phyloP scores from a whole-genome alignment of 805 yeast species.

The Myxozyma udenii region DNA sequence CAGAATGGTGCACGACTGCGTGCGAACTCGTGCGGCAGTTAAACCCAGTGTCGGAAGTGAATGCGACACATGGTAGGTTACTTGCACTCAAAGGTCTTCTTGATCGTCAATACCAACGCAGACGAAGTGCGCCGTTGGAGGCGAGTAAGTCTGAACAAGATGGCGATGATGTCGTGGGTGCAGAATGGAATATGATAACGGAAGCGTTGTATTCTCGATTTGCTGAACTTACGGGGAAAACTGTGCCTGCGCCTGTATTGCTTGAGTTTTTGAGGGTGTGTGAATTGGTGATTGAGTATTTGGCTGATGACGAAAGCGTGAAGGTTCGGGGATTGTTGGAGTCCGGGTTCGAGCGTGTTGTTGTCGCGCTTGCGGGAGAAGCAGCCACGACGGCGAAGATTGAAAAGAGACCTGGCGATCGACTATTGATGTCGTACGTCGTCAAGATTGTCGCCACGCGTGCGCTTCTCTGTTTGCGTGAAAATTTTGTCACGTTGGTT shows the following conservation, averaged over 20 bases:
- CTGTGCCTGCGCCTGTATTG: constrained; percentile 9
- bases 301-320: background rate
- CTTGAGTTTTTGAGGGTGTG: constrained; percentile 10
- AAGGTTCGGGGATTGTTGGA: background rate
- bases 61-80: constrained; percentile 58
- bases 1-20: constrained; percentile 38
- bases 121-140: too few species aligned
- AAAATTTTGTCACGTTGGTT: too few species aligned
- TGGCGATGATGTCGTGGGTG: too few species aligned
- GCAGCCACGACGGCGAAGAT: background rate
- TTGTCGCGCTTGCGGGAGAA: background rate
- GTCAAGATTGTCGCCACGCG: too few species aligned
- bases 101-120: background rate
- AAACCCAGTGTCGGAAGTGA: constrained; percentile 38
- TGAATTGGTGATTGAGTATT: constrained; percentile 3
- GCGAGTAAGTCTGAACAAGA: too few species aligned
- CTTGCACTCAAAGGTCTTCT: constrained; percentile 44
- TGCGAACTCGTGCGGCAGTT: constrained; percentile 32
- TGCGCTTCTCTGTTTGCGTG: too few species aligned
- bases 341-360: background rate
- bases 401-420: too few species aligned
- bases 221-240: constrained; percentile 4
- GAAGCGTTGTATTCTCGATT: too few species aligned
- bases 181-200: too few species aligned
- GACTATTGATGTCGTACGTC: too few species aligned